phyloP scores from a whole-genome alignment of 169 alveolate species.

The Cryptosporidium parvum region DNA sequence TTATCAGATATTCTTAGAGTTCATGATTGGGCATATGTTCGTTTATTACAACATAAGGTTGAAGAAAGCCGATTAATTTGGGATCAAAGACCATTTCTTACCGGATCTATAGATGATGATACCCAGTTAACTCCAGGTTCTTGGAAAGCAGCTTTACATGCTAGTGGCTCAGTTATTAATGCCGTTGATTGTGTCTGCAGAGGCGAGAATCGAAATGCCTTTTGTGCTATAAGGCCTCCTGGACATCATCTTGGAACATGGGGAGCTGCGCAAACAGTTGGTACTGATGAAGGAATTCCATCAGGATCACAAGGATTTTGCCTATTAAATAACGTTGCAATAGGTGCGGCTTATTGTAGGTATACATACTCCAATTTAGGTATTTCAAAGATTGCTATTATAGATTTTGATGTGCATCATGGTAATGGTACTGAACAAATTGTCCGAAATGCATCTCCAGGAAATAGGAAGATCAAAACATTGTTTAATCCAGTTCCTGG shows the following conservation, averaged over 20 bases:
- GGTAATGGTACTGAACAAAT: conserved; percentile 99
- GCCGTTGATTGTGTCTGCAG: conserved; percentile 92
- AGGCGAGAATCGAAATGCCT: conserved; percentile 86
- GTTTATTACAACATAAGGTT: conserved; percentile 79
- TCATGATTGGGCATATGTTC: conserved; percentile 94
- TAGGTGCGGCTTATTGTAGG: conserved; percentile 97
- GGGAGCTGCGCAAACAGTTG: conserved; percentile 90
- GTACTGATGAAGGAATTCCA: conserved; percentile 78
- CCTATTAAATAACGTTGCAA: conserved; percentile 96
- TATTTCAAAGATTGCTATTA: conserved; percentile 94
- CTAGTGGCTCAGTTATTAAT: conserved; percentile 93
- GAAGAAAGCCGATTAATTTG: conserved; percentile 79
- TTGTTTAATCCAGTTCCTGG: conserved; percentile 61
- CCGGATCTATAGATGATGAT: conserved; percentile 88
- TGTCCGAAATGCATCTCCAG: conserved; percentile 77
- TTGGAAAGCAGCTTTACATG: conserved; percentile 91
- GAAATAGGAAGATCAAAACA: conserved; percentile 18
- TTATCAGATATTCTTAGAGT: conserved; percentile 94
- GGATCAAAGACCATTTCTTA: conserved; percentile 80
- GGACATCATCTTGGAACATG: conserved; percentile 98
- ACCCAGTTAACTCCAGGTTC: conserved; percentile 91
- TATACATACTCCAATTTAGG: conserved; percentile 86
- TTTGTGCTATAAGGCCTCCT: conserved; percentile 96
- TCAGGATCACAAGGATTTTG: conserved; percentile 98
- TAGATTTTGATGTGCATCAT: conserved; percentile 99